Evolutionary conservation across 176 grass and related monocot species (phyloP).

Genomic region (Saccharum officinarum): DNA sequence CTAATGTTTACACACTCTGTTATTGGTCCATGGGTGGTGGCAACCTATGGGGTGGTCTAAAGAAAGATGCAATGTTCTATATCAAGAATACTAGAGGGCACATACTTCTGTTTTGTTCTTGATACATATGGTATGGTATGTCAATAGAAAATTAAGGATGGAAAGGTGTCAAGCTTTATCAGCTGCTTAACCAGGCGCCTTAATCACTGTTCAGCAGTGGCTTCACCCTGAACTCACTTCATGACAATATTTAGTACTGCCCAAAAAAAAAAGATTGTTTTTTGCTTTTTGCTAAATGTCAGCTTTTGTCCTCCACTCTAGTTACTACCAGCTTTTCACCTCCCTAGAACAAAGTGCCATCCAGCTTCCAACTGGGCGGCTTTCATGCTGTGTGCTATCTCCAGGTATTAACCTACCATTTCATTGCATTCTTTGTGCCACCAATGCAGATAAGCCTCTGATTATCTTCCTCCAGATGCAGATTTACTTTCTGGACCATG

Average conservation of each 20-base stretch:
- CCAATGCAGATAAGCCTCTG: constrained; percentile 8
- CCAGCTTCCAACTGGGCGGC: constrained; percentile 33
- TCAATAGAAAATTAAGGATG: neutral
- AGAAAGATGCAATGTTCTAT: neutral
- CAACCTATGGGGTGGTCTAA: neutral
- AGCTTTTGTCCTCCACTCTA: constrained; percentile 16
- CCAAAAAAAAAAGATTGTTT: too few species aligned
- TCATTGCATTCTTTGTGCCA: constrained; percentile 3
- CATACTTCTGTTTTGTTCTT: neutral
- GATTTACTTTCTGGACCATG: constrained; percentile 17
- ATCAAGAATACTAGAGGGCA: neutral
- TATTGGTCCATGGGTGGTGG: neutral
- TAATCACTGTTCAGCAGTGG: neutral
- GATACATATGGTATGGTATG: neutral
- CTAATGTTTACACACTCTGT: neutral
- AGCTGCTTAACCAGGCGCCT: constrained; percentile 16
- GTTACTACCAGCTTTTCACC: neutral
- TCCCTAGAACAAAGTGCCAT: constrained; percentile 25
- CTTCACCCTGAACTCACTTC: constrained; percentile 1
- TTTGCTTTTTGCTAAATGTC: neutral
- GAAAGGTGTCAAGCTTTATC: constrained; percentile 11
- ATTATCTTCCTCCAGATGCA: constrained; percentile 19
- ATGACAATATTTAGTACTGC: constrained; percentile 24
- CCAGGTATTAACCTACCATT: constrained; percentile 22
- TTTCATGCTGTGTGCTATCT: constrained; percentile 22